A percentile compares a stretch with the other conserved stretches of the same genome.
phyloP scores from a whole-genome alignment of 257 asterid genomes.

The Galeopsis tetrahit region DNA sequence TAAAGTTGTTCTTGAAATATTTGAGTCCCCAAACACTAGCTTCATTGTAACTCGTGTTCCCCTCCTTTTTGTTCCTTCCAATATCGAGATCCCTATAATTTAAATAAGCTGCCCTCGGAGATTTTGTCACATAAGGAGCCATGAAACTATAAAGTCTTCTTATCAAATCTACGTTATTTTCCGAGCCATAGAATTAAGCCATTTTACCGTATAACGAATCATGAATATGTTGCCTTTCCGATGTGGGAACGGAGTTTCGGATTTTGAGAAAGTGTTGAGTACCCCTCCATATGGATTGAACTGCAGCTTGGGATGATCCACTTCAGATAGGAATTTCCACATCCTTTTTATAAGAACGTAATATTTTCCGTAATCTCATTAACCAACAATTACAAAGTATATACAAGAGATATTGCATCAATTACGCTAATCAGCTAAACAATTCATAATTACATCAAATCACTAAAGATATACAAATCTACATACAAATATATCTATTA shows the following conservation, averaged over 20 bases:
- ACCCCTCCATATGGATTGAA: constrained; percentile 51
- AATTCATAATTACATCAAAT: too few relatives aligned
- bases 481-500: too few relatives aligned
- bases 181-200: neutral
- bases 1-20: constrained; percentile 44
- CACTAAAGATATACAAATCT: too few relatives aligned
- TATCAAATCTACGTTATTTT: constrained; percentile 30
- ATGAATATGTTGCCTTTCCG: constrained; percentile 40
- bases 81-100: constrained; percentile 52
- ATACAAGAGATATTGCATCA: too few relatives aligned
- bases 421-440: too few relatives aligned
- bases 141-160: constrained; percentile 35
- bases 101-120: constrained; percentile 43
- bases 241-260: constrained; percentile 51
- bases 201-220: constrained; percentile 33
- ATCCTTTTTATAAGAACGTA: too few relatives aligned
- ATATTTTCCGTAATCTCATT: too few relatives aligned
- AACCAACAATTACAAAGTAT: too few relatives aligned
- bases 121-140: constrained; percentile 38
- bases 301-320: constrained; percentile 22
- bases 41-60: constrained; percentile 37
- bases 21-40: constrained; percentile 45
- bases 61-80: constrained; percentile 35
- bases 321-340: constrained; percentile 37
- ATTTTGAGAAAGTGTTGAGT: constrained; percentile 33